phyloP scores from a whole-genome alignment of 2,329 filamentous ascomycete species.

The Fusarium veterinarium region DNA sequence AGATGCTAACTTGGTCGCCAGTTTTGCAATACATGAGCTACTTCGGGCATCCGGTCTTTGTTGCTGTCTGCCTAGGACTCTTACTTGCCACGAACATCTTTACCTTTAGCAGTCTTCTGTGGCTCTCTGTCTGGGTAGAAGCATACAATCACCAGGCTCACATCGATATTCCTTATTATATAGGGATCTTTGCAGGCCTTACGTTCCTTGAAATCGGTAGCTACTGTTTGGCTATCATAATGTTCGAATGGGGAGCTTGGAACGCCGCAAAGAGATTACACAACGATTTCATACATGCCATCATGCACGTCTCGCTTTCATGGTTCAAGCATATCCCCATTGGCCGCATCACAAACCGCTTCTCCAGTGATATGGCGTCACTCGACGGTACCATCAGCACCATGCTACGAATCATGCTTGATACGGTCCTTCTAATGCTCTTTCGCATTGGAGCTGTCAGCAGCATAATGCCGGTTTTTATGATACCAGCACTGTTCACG shows the following conservation, averaged over 20 bases:
- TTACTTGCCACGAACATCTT: constrained; percentile 56
- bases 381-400: constrained; percentile 61
- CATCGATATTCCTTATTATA: constrained; percentile 61
- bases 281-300: constrained; percentile 61
- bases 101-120: constrained; percentile 57
- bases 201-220: constrained; percentile 57
- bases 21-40: constrained; percentile 64
- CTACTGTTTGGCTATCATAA: constrained; percentile 56
- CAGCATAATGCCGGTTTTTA: constrained; percentile 64
- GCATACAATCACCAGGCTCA: constrained; percentile 58
- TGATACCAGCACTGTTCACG: constrained; percentile 58
- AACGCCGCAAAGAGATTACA: constrained; percentile 65
- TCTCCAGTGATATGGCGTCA: constrained; percentile 67
- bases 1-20: constrained; percentile 38
- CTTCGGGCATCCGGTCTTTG: constrained; percentile 60
- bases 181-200: constrained; percentile 63
- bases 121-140: constrained; percentile 67
- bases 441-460: constrained; percentile 61
- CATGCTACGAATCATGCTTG: constrained; percentile 58
- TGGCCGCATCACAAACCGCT: constrained; percentile 65
- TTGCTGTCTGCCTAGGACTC: constrained; percentile 52
- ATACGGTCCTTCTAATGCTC: constrained; percentile 55
- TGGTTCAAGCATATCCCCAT: constrained; percentile 68
- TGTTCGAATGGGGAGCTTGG: constrained; percentile 68
- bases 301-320: constrained; percentile 65